Evolutionary conservation across 108 stramenopile species (phyloP).

Genomic region (Pseudonitzschia pungens): DNA sequence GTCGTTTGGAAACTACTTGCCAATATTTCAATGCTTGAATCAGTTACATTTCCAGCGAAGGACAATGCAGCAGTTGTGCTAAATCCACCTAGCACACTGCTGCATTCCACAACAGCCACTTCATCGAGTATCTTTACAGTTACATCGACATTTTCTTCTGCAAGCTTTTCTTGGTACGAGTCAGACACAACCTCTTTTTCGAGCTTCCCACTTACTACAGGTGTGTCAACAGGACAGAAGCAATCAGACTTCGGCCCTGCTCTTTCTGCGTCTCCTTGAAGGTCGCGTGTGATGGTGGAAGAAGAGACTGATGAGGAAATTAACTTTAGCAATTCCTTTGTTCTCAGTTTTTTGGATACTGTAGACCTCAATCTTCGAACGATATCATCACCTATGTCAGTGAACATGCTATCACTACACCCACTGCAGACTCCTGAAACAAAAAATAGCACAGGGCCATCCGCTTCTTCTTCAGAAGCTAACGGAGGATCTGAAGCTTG

Average conservation of each 20-base stretch:
- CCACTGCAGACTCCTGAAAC: conserved; percentile 22
- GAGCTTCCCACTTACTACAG: not conserved
- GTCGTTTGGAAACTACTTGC: not conserved
- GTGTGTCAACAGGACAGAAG: conserved; percentile 12
- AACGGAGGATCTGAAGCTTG: no score
- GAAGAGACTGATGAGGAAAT: not conserved
- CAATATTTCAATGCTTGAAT: not conserved
- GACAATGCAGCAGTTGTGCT: not conserved
- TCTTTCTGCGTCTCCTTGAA: not conserved
- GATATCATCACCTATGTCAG: not conserved
- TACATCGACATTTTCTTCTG: not conserved
- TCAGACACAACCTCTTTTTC: not conserved
- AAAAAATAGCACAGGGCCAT: no score
- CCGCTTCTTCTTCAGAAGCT: no score
- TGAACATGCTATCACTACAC: conserved; percentile 3
- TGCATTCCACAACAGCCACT: conserved; percentile 6
- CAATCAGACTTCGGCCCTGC: conserved; percentile 13
- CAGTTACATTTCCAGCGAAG: not conserved
- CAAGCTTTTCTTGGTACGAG: not conserved
- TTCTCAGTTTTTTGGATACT: not conserved
- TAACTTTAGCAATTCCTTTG: no score
- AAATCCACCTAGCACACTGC: not conserved
- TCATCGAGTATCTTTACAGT: conserved; percentile 6
- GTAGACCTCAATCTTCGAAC: not conserved
- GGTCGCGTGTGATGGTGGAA: not conserved